Conservation (phyloP, 2,329 filamentous ascomycete species). For the Exophiala oligosperma region DNA sequence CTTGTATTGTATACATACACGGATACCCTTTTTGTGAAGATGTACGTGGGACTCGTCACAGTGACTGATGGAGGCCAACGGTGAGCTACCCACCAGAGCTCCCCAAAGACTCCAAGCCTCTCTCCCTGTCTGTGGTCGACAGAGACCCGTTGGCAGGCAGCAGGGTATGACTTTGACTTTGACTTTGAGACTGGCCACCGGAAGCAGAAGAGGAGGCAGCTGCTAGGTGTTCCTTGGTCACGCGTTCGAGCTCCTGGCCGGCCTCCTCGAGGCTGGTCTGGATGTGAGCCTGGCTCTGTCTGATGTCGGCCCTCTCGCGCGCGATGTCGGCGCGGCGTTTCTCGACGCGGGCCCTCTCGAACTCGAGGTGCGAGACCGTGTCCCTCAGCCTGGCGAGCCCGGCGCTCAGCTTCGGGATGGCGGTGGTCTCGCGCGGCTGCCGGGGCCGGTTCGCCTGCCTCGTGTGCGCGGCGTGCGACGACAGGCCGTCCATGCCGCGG, state of each 20-base stretch:
- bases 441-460: conserved; percentile 20
- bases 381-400: conserved; percentile 24
- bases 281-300: conserved; percentile 20
- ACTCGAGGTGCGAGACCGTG: conserved; percentile 19
- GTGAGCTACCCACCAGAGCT: no score
- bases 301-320: conserved; percentile 21
- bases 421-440: conserved; percentile 25
- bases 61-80: no score
- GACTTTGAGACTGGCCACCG: neutral
- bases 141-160: neutral
- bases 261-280: conserved; percentile 26
- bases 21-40: no score
- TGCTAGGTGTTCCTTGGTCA: conserved; percentile 13
- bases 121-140: conserved; percentile 10
- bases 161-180: neutral
- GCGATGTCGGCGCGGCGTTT: conserved; percentile 21
- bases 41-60: no score
- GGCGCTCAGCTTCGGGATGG: conserved; percentile 26
- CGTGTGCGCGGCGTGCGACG: conserved; percentile 13
- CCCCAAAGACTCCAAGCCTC: conserved; percentile 20
- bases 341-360: conserved; percentile 19
- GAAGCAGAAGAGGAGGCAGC: neutral
- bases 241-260: conserved; percentile 22
- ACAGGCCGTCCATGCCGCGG: conserved; percentile 75
- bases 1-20: no score